Percentiles rank a stretch among this genome's conserved stretches.
Conservation (phyloP, 2,329 filamentous ascomycete species). For the Hypoxylon sp. region DNA sequence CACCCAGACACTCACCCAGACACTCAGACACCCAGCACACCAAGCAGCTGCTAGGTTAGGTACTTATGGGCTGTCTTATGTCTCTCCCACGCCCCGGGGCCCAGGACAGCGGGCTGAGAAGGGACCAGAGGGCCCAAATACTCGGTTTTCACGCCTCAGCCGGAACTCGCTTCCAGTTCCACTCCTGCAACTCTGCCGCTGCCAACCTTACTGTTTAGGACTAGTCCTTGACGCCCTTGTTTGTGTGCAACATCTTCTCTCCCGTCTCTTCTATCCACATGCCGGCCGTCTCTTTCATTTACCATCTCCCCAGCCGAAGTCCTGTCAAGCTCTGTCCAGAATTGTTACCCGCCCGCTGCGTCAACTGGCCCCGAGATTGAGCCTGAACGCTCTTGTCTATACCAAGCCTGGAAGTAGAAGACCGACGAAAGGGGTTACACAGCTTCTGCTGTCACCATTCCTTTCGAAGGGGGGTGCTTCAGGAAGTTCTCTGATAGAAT, state of each 20-base stretch:
- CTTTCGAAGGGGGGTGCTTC: constrained; percentile 25
- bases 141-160: constrained; percentile 49
- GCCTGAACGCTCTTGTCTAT: constrained; percentile 23
- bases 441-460: constrained; percentile 26
- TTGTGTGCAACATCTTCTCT: constrained; percentile 35
- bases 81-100: constrained; percentile 41
- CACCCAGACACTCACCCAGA: too few species aligned
- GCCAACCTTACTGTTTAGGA: constrained; percentile 40
- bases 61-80: constrained; percentile 21
- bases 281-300: constrained; percentile 37
- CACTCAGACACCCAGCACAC: too few species aligned
- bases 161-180: constrained; percentile 46
- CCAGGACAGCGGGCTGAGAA: constrained; percentile 37
- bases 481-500: constrained; percentile 26
- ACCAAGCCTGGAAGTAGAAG: constrained; percentile 23
- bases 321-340: constrained; percentile 27
- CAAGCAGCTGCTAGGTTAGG: too few species aligned
- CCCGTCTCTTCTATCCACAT: constrained; percentile 30
- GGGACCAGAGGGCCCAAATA: constrained; percentile 48
- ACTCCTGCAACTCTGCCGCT: constrained; percentile 43
- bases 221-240: constrained; percentile 35
- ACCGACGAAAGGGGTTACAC: constrained; percentile 12
- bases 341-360: constrained; percentile 17
- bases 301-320: constrained; percentile 36
- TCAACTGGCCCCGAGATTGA: constrained; percentile 27